Evolutionary conservation across 768 basidiomycete species (phyloP), one percentile per base, ranked within the genome.

Genomic region (Calocera viscosa): DNA sequence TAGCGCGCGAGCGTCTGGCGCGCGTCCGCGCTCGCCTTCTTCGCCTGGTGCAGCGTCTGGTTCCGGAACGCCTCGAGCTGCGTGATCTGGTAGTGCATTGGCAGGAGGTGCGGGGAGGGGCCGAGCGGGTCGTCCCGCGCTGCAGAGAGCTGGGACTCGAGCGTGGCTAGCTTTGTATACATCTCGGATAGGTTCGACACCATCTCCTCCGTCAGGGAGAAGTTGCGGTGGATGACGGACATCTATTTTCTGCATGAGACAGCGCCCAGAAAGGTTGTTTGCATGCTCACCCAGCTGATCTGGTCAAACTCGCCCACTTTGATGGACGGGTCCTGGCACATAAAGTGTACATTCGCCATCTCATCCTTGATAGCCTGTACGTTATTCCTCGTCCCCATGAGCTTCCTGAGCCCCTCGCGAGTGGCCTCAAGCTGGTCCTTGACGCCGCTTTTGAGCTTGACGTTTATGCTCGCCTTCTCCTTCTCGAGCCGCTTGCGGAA

Each of bases 401-500:
- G 81, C 72, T 87, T 91, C 73, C 87, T 82, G 66, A 95, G 82
- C 0, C 94, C 94, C 64, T 94, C 89, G 64, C 92, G 80, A 8
- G 94, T 97, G 0, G 91, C 85, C 71, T 92, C 88, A 22, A 99
- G 81, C 74, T 98, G 95, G 68, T 94, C 91, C 75, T 90, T 92
- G 70, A 95, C 93, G 11, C 93, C 91, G 66, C 83, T 88, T 73
- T 93, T 89, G 60, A 98, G 84, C 72, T 93, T 84, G 2, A 88
- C 86, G 73, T 96, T 91, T 68, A 98, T 90, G 10, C 92, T 91
- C 0, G 92, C 86, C 77, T 96, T 95, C 77, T 98, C 95, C 76
- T 97, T 97, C 76, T 94, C 88, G 49, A 97, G 83, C 73, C 94
- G 94, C 80, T 94, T 95, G 69, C 92, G 84, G 73, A 91, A 92